A percentile compares a stretch with the other conserved stretches of the same genome.
phyloP scores from a whole-genome alignment of 306 rosid genomes.

The Echinosophora koreensis region DNA sequence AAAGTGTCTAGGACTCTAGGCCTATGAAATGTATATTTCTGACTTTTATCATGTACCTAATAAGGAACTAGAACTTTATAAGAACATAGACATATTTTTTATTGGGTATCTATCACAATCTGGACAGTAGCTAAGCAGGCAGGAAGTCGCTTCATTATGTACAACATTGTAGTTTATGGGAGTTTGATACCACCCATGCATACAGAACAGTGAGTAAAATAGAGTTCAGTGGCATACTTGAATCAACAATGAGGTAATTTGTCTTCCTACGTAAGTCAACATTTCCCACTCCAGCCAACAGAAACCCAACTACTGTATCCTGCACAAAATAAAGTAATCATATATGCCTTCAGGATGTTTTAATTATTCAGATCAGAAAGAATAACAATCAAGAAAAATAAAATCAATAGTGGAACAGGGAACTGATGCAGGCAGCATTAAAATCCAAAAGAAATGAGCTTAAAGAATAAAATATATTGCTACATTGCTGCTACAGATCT shows the following conservation, averaged over 20 bases:
- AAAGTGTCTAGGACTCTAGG: constrained; percentile 30
- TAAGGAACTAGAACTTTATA: constrained; percentile 8
- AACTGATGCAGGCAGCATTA: constrained; percentile 1
- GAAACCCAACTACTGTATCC: constrained; percentile 95
- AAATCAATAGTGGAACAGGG: constrained; percentile 8
- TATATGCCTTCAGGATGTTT: constrained; percentile 7
- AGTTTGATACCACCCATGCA: constrained; percentile 6
- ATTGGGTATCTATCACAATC: constrained; percentile 31
- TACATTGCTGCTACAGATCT: neutral
- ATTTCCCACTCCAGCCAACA: constrained; percentile 96
- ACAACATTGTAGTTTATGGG: constrained; percentile 11
- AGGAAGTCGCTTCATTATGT: constrained; percentile 9
- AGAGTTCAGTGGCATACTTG: constrained; percentile 65
- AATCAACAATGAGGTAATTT: constrained; percentile 91
- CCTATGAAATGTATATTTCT: constrained; percentile 19
- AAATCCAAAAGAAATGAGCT: constrained; percentile 1
- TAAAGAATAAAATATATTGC: constrained; percentile 12
- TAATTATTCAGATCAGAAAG: constrained; percentile 36
- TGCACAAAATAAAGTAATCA: constrained; percentile 42
- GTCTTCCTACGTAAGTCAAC: constrained; percentile 95
- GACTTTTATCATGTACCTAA: constrained; percentile 9
- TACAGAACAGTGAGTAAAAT: neutral
- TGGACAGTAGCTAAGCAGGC: constrained; percentile 21
- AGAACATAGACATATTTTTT: neutral
- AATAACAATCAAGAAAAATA: neutral